Base-by-base conservation (phyloP, 2,329 filamentous ascomycete genomes). In the Aspergillus sclerotialis region DNA sequence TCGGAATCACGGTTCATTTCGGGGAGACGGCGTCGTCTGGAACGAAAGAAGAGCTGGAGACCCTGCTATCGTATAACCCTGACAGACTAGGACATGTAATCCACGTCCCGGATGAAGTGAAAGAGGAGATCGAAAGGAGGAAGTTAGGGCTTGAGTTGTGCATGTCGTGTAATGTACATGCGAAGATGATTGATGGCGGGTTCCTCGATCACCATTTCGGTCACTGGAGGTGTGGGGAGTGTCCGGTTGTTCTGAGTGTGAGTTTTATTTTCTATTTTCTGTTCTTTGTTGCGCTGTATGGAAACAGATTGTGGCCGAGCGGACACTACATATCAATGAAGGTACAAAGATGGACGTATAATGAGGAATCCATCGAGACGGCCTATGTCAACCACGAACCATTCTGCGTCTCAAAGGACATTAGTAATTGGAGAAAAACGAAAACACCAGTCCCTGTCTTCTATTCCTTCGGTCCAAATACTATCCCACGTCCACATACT, bases 71-170 rank as follows among this genome's bases (percentile, higher is more conserved):
- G 0, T 90, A 78, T 69, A 43, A 60, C 28, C 86, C 85, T 0
- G 71, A 79, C 38, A 66, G 86, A 5, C 62, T 93, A 7, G 85
- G 85, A 0, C 86, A 92, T 61, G 84, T 88, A 7, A 87, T 90
- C 35, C 78, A 86, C 55, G 79, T 87, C 2, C 72, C 78, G 1
- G 72, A 78, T 1, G 60, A 62, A 16, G 63, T 80, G n/a, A 78
- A 73, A 51, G 51, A 59, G 28, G 69, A 75, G 45, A 84, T 81
- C 38, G 57, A 63, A 8, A 48, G 55, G 29, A 64, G 67, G 9
- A 67, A 67, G 1, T 53, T 89, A 17, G 83, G 81, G 2, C 58
- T 92, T 9, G 85, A 92, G 60, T 55, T 92, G 24, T 92, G 85
- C 41, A 63, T 92, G 40, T 86, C 80, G 45, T 90, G 85, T 58